Percentiles rank a stretch among this genome's conserved stretches.
Conservation (phyloP, 2,329 filamentous ascomycete species). For the Apiospora phragmitis region DNA sequence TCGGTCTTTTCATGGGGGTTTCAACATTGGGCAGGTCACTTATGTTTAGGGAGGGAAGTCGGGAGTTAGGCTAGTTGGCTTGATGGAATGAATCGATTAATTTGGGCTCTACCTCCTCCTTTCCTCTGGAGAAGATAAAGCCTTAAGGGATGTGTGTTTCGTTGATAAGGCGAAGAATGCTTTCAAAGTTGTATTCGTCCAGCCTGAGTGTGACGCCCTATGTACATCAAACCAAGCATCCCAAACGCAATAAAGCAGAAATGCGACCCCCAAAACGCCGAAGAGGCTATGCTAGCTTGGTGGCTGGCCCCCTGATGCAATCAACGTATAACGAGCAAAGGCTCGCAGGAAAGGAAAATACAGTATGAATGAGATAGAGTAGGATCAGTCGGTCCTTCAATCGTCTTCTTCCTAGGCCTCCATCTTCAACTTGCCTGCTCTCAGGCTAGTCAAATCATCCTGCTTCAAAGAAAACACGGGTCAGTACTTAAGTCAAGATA, state of each 20-base stretch:
- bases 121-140: background rate
- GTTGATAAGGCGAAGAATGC: background rate
- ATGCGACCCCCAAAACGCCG: background rate
- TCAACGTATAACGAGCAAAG: background rate
- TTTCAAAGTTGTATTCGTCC: background rate
- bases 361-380: background rate
- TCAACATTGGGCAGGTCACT: background rate
- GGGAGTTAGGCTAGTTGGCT: background rate
- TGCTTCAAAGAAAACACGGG: conserved; percentile 20
- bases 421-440: conserved; percentile 15
- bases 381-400: background rate
- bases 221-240: background rate
- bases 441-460: conserved; percentile 18
- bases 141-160: background rate
- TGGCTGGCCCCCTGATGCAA: background rate
- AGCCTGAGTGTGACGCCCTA: background rate
- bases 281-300: background rate
- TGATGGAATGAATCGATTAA: background rate
- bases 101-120: background rate
- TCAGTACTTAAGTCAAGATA: background rate
- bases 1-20: background rate
- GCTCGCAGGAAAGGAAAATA: background rate
- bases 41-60: background rate
- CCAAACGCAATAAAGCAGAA: background rate
- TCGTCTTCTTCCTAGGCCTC: background rate